Base-by-base conservation (phyloP, 2,329 filamentous ascomycete species). In the Xylariaceae sp. region DNA sequence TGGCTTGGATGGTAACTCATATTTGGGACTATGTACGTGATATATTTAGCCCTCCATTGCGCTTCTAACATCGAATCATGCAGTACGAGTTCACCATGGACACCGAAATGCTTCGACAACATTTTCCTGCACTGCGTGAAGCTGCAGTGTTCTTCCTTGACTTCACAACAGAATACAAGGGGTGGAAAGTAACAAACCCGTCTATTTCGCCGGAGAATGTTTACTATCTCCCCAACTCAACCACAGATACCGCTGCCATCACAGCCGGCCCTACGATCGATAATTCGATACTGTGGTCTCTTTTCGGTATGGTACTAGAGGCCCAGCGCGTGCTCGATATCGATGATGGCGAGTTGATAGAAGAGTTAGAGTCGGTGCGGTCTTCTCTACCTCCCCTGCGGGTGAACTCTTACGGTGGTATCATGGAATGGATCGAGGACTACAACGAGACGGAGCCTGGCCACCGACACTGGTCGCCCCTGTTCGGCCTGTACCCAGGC, bases 1-100 rank as follows among this genome's bases (percentile, higher is more conserved):
- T 28, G 18, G 31, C 38, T n/a, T 41, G 31, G 38, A 41, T 28
- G 38, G 31, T 34, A n/a, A 34, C 38, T 8, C 30, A 35, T 19
- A 35, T 41, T 8, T 41, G 22, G 22, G 22, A 26, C 28, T 29
- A 16, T 32, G n/a, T 34, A 39, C 17, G 31, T 17, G 22, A 26
- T n/a, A n/a, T n/a, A n/a, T n/a, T n/a, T n/a, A n/a, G n/a, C n/a
- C n/a, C n/a, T n/a, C n/a, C n/a, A n/a, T n/a, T n/a, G n/a, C n/a
- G n/a, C n/a, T 26, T 6, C 22, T 26, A 11, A 26, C 11, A 6
- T 11, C 22, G 22, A 26, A 26, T 11, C 22, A 26, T 26, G 22
- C 11, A 26, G 22, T 26, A 26, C 32, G 31, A 35, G 19, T 41
- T 41, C 38, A 35, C 38, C 7, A 19, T 15, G 29, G 32, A 37